phyloP scores from a whole-genome alignment of 306 rosid genomes.

The Glycine tomentella region DNA sequence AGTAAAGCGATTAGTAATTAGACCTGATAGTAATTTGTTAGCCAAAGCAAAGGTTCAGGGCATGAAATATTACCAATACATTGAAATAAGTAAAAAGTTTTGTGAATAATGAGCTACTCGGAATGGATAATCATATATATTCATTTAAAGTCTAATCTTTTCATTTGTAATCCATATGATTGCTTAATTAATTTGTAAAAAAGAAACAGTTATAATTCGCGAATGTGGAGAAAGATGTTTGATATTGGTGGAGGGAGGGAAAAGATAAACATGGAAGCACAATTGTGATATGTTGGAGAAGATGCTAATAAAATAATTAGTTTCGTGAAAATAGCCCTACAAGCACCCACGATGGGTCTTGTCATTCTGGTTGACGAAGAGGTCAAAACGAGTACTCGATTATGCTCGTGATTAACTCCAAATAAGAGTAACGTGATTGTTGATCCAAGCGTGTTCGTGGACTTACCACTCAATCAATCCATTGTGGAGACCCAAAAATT shows the following conservation, averaged over 20 bases:
- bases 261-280: conserved; percentile 31
- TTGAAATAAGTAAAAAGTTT: too few relatives aligned
- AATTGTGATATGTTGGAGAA: conserved; percentile 4
- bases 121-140: too few relatives aligned
- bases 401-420: conserved; percentile 20
- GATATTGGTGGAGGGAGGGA: conserved; percentile 5
- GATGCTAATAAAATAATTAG: neutral
- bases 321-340: neutral
- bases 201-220: neutral
- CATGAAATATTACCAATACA: too few relatives aligned
- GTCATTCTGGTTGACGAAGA: neutral
- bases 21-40: too few relatives aligned
- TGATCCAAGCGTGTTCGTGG: neutral
- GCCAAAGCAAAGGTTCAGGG: too few relatives aligned
- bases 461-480: conserved; percentile 19
- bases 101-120: too few relatives aligned
- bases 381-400: neutral
- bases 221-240: neutral
- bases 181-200: too few relatives aligned
- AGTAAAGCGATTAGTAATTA: too few relatives aligned
- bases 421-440: neutral
- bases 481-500: neutral
- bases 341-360: neutral
- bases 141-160: too few relatives aligned
- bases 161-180: too few relatives aligned